Conservation (phyloP, 2,329 filamentous ascomycete genomes). For the Chrysoporthe deuterocubensis region DNA sequence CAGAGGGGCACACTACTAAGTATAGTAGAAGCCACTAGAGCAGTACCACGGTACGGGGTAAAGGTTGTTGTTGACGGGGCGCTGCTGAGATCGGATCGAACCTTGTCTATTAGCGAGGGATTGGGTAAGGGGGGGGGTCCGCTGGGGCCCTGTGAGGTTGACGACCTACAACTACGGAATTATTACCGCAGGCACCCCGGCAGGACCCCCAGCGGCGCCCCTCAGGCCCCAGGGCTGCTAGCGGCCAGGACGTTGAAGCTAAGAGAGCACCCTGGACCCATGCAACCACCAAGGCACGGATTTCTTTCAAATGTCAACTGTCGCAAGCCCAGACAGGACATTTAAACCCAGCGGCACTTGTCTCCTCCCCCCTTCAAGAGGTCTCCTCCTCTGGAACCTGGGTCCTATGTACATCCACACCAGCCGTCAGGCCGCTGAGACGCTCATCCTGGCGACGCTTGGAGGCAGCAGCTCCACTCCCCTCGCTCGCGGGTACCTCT, state of each 20-base stretch:
- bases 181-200: background rate
- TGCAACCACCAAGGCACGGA: background rate
- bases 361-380: background rate
- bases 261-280: background rate
- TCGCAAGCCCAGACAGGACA: background rate
- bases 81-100: conserved; percentile 4
- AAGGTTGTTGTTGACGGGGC: background rate
- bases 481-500: background rate
- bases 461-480: background rate
- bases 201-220: background rate
- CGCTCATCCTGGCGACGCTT: background rate
- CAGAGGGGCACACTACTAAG: no score
- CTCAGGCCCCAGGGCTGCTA: background rate
- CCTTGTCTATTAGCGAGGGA: background rate
- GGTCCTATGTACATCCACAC: background rate
- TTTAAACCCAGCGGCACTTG: background rate
- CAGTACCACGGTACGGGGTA: background rate
- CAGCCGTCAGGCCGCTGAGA: background rate
- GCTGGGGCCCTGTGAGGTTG: background rate
- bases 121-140: background rate
- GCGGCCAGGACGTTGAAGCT: background rate
- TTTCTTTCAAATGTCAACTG: background rate
- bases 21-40: background rate
- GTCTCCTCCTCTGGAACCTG: background rate
- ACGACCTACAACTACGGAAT: background rate